phyloP scores from a whole-genome alignment of 768 basidiomycete species.

The Daedalea quercina region DNA sequence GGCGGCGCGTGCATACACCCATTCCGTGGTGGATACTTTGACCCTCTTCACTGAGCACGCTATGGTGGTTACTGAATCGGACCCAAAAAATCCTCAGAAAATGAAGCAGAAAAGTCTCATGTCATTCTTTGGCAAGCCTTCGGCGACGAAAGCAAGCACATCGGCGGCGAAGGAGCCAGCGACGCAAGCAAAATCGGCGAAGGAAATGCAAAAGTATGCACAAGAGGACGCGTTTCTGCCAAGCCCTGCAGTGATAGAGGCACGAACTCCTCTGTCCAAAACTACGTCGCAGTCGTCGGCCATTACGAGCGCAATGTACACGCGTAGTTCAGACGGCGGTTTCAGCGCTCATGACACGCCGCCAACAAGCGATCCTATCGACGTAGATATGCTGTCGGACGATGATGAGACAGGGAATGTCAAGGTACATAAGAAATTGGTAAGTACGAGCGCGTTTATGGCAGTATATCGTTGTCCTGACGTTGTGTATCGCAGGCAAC shows the following conservation, averaged over 20 bases:
- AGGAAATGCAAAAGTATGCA: not conserved
- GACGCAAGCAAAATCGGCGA: not conserved
- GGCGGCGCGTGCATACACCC: no score
- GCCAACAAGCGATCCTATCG: constrained; percentile 72
- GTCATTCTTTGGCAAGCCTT: constrained; percentile 47
- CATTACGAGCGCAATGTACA: constrained; percentile 28
- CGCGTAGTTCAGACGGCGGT: constrained; percentile 40
- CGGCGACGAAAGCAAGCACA: constrained; percentile 3
- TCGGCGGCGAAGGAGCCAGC: constrained; percentile 1
- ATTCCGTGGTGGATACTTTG: not conserved
- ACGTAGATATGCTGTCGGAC: constrained; percentile 63
- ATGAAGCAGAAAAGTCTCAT: constrained; percentile 72
- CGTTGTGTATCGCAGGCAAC: not conserved
- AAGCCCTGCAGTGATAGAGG: constrained; percentile 11
- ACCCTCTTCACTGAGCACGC: not conserved
- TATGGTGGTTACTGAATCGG: not conserved
- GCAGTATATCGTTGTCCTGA: not conserved
- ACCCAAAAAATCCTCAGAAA: constrained; percentile 8
- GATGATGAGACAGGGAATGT: constrained; percentile 34
- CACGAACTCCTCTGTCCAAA: constrained; percentile 14
- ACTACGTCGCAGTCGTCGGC: constrained; percentile 30
- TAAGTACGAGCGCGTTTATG: constrained; percentile 4
- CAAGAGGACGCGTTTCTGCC: constrained; percentile 8
- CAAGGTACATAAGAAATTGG: constrained; percentile 8
- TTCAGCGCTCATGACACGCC: constrained; percentile 52